These are phyloP conservation scores for Chlamydomonas urium DNA, from an alignment of 139 green algal genomes.

Conservation along the genomic window DNA sequence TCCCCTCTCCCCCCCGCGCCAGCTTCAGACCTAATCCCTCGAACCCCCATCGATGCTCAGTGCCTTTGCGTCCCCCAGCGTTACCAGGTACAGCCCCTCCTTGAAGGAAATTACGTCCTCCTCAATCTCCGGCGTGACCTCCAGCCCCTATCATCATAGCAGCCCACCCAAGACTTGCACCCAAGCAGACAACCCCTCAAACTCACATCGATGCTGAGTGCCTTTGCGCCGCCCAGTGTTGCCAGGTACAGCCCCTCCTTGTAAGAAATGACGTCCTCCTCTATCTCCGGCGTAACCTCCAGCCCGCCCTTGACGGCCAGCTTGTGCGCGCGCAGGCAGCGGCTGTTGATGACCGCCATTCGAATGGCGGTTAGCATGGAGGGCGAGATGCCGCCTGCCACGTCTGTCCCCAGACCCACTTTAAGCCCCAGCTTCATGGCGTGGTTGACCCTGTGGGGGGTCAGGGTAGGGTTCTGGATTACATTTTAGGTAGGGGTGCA, in stretches of 20 bases:
- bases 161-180: too few species aligned
- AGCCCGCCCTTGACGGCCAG: conserved; percentile 31
- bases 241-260: conserved; percentile 65
- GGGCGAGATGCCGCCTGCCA: conserved; percentile 56
- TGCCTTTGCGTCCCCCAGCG: conserved; percentile 51
- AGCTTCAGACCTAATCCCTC: too few species aligned
- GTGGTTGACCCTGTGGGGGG: conserved; percentile 36
- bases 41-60: conserved; percentile 38
- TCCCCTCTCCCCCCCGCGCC: too few species aligned
- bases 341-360: conserved; percentile 53
- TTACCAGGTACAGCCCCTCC: conserved; percentile 65
- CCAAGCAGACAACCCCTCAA: background rate
- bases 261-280: conserved; percentile 29
- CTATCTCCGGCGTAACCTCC: conserved; percentile 39
- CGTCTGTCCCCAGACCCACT: conserved; percentile 63
- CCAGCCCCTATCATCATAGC: too few species aligned
- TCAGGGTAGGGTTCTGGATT: too few species aligned
- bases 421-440: conserved; percentile 44
- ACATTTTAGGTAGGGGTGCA: too few species aligned
- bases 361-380: conserved; percentile 66
- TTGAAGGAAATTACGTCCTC: conserved; percentile 29
- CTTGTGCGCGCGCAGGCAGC: conserved; percentile 47
- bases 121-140: conserved; percentile 43
- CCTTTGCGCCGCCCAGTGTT: conserved; percentile 56
- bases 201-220: conserved; percentile 41